Evolutionary conservation across 179 eudicot genomes (phyloP), one percentile per base, ranked within the genome.

Genomic region (Beta corolliflora): DNA sequence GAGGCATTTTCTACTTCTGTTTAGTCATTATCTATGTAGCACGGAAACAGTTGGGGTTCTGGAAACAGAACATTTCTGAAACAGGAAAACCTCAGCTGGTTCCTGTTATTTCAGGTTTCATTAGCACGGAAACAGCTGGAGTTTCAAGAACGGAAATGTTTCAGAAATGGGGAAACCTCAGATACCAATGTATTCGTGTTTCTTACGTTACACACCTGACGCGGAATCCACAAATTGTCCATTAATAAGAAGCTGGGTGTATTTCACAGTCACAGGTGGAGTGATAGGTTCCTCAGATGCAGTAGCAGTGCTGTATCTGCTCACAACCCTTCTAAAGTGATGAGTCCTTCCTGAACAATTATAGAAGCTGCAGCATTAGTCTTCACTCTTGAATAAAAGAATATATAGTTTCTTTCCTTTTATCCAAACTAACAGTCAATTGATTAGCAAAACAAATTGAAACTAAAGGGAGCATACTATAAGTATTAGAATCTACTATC

Each of bases 181-280:
- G 2, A 36, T 36, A 36, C 41, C 3, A 36, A 36, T 1, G 41
- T 36, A 36, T 36, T 1, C 41, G 41, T 36, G 41, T 36, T 36
- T 36, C 2, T 36, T 2, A 36, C 3, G 41, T 77, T 56, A 36
- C 83, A 79, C 63, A 91, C 93, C 93, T 54, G 92, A 91, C 12
- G 92, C 93, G 6, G 93, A 84, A 87, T 91, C 92, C 25, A 88
- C 89, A 73, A 89, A 91, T 61, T 84, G 71, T 58, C 93, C 93
- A 86, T 88, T 77, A 75, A 91, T 89, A 45, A 88, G 85, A 76
- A 91, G 93, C 72, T 91, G 85, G 16, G 90, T 83, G 41, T 88
- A 77, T 52, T 90, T 77, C 7, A 85, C 89, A 55, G 58, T 76
- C 19, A 91, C 91, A 5, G 92, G 82, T 7, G 94, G 90, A 21